Percentiles rank a stretch among this genome's conserved stretches.
These are phyloP conservation scores for Cairneyella variabilis DNA, from an alignment of 495 filamentous ascomycete species.

Conservation along the genomic window DNA sequence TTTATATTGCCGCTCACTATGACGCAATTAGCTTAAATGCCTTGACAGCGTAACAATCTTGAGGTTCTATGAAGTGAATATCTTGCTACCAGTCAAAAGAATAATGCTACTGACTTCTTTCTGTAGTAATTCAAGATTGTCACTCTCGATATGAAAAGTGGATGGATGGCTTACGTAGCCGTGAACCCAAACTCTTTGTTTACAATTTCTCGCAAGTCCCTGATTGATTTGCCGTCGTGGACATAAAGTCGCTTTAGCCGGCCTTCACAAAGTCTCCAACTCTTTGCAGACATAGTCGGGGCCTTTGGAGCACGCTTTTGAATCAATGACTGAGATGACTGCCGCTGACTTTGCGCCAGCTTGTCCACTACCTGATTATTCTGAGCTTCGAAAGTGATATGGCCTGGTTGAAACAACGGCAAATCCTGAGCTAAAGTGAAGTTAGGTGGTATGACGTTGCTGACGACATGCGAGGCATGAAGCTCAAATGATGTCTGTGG, in stretches of 20 bases:
- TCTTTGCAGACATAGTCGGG: conserved; percentile 8
- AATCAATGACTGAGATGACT: background rate
- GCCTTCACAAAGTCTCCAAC: background rate
- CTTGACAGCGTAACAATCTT: no score
- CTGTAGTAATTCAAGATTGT: no score
- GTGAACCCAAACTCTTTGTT: conserved; percentile 2
- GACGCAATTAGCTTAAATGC: background rate
- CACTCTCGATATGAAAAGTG: no score
- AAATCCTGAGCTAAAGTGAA: background rate
- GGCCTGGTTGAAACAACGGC: background rate
- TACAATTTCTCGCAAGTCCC: background rate
- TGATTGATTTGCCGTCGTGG: background rate
- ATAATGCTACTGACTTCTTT: no score
- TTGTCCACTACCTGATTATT: background rate
- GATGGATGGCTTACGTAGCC: background rate
- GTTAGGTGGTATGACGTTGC: background rate
- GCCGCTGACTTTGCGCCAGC: background rate
- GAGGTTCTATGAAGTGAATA: no score
- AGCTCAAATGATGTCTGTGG: background rate
- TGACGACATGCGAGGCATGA: background rate
- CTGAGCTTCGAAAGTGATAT: background rate
- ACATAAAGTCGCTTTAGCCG: conserved; percentile 9
- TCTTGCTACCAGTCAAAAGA: no score
- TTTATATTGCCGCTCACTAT: conserved; percentile 17
- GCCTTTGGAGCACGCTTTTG: conserved; percentile 14